Base-by-base conservation (phyloP, 2,329 filamentous ascomycete species). In the Sporothrix inflata region DNA sequence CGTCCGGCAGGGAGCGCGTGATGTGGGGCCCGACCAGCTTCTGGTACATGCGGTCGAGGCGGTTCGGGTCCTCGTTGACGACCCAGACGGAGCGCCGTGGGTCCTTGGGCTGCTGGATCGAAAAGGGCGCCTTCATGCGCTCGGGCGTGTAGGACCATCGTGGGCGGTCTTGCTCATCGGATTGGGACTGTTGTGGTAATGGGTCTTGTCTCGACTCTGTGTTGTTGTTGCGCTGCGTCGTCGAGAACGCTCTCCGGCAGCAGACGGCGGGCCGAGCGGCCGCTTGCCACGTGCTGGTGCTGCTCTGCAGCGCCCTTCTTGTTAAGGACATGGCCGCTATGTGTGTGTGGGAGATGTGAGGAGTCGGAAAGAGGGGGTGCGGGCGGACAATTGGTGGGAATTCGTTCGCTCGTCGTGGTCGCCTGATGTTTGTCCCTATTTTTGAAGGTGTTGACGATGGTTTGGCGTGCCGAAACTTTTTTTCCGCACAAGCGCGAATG, bases 1-100 rank as follows among this genome's bases (percentile, higher is more conserved):
- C 95, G 19, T 98, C 94, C 1, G 92, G 90, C 72, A 99, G 85
- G 80, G 96, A 81, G 77, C 87, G 88, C 76, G 92, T 88, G 72
- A 92, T 93, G 61, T 87, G 89, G 63, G 85, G 85, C 6, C 94
- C 95, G 71, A 98, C 83, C 76, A 98, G 87, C 70, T 86, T 85
- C 76, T 88, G 86, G 81, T 98, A 97, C 81, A 94, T 92, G 66
- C 88, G 85, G 80, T 98, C 92, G 71, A 99, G 85, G 78, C 86
- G 85, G 75, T 84, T 85, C 11, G 93, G 92, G 78, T 94, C 89
- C 24, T 88, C 86, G 82, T 98, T 98, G 80, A 94, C 90, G 77
- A 79, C 79, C 88, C 89, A 95, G 78, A 80, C 78, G 75, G 85
- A 86, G 77, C 82, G 85, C 74, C 77, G 80, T 70, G 83, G 88